Conservation (phyloP, 768 basidiomycete species). For the Termitomyces sp. region DNA sequence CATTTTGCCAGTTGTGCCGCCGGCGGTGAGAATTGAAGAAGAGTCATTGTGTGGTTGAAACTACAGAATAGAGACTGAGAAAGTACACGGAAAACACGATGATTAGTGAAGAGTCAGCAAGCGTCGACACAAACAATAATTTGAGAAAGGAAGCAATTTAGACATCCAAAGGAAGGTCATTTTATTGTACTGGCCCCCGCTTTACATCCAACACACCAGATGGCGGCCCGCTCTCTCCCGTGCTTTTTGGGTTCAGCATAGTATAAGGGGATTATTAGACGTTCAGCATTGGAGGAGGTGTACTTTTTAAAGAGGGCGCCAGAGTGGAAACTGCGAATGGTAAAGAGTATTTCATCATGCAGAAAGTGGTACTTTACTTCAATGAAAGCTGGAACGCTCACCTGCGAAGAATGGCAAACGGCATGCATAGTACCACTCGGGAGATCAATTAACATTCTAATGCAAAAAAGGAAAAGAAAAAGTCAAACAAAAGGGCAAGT, state of each 20-base stretch:
- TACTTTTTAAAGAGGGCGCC: conserved; percentile 57
- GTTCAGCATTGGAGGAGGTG: conserved; percentile 72
- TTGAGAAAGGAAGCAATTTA: conserved; percentile 36
- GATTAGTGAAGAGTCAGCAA: neutral
- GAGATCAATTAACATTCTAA: neutral
- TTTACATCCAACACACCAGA: conserved; percentile 67
- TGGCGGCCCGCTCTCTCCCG: conserved; percentile 61
- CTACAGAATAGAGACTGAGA: neutral
- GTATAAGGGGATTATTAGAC: conserved; percentile 60
- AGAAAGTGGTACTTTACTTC: neutral
- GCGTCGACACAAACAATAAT: no score
- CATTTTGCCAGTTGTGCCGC: neutral
- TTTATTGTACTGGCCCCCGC: conserved; percentile 66
- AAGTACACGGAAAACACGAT: neutral
- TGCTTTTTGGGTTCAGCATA: conserved; percentile 66
- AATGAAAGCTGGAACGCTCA: neutral
- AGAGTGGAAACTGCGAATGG: conserved; percentile 89
- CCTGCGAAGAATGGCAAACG: no score
- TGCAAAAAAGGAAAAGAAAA: conserved; percentile 5
- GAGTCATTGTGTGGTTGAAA: neutral
- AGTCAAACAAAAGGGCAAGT: conserved; percentile 83
- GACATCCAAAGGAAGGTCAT: conserved; percentile 90
- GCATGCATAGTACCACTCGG: neutral
- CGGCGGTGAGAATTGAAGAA: neutral
- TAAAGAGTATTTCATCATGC: conserved; percentile 54